These are phyloP conservation scores for Ascochyta fabae DNA, from an alignment of 2,329 filamentous ascomycete genomes.

Conservation along the genomic window DNA sequence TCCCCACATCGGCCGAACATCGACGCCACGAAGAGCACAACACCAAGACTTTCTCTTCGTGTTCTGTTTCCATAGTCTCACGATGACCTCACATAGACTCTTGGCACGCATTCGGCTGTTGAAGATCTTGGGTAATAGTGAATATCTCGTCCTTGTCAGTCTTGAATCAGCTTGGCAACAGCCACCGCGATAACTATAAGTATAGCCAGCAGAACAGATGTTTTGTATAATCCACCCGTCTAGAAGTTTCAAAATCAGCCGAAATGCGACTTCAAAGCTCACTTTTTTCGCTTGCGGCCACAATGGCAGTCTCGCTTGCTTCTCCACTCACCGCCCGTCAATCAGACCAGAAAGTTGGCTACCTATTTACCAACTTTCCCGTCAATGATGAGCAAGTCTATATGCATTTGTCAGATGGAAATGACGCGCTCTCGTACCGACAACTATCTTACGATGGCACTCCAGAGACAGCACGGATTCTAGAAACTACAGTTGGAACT, in stretches of 20 bases:
- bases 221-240: background rate
- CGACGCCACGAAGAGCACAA: background rate
- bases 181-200: background rate
- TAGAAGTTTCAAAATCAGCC: background rate
- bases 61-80: background rate
- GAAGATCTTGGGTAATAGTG: background rate
- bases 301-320: background rate
- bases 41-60: background rate
- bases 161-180: conserved; percentile 5
- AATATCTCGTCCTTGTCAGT: background rate
- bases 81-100: conserved; percentile 6
- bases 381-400: conserved; percentile 16
- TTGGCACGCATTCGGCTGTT: background rate
- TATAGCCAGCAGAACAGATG: background rate
- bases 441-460: conserved; percentile 13
- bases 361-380: conserved; percentile 12
- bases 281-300: background rate
- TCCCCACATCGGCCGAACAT: conserved; percentile 11
- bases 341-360: conserved; percentile 11
- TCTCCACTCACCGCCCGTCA: conserved; percentile 6
- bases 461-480: conserved; percentile 2
- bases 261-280: background rate
- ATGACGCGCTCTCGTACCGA: conserved; percentile 7
- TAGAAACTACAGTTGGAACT: conserved; percentile 7
- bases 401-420: conserved; percentile 14